Percentiles rank a stretch among this genome's conserved stretches.
These are phyloP conservation scores for Aspergillus unguis DNA, from an alignment of 2,329 filamentous ascomycete genomes.

Conservation along the genomic window DNA sequence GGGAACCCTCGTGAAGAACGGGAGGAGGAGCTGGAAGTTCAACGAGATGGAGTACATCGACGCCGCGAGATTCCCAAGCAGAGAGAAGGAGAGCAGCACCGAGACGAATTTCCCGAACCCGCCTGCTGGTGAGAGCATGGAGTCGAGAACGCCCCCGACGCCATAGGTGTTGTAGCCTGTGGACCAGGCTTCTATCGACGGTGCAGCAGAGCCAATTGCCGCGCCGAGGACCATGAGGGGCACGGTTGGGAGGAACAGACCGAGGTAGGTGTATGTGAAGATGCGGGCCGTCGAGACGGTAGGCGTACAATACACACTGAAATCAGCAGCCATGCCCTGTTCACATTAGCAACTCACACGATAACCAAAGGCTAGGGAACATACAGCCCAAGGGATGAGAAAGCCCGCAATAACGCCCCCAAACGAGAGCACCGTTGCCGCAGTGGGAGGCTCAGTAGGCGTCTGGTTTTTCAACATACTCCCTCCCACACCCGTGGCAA, in stretches of 20 bases:
- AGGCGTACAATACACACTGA: conserved; percentile 10
- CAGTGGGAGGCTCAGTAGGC: conserved; percentile 1
- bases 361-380: not conserved
- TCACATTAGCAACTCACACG: not conserved
- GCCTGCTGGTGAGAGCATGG: conserved; percentile 8
- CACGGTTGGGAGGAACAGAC: conserved; percentile 11
- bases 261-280: conserved; percentile 10
- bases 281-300: conserved; percentile 10
- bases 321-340: conserved; percentile 11
- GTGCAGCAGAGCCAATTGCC: conserved; percentile 1
- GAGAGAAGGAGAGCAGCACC: conserved; percentile 5
- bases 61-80: conserved; percentile 9
- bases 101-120: conserved; percentile 13
- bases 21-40: conserved; percentile 11
- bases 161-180: conserved; percentile 3
- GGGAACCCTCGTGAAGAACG: conserved; percentile 5
- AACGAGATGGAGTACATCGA: conserved; percentile 10
- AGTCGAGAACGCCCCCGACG: conserved; percentile 9
- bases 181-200: not conserved
- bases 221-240: conserved; percentile 10
- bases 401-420: conserved; percentile 11
- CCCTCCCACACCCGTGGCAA: conserved; percentile 10
- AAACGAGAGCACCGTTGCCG: conserved; percentile 8
- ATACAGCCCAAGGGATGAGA: conserved; percentile 11
- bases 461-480: not conserved